Conservation (phyloP, 371 early-diverging fungal species). For the Mucor indicus region DNA sequence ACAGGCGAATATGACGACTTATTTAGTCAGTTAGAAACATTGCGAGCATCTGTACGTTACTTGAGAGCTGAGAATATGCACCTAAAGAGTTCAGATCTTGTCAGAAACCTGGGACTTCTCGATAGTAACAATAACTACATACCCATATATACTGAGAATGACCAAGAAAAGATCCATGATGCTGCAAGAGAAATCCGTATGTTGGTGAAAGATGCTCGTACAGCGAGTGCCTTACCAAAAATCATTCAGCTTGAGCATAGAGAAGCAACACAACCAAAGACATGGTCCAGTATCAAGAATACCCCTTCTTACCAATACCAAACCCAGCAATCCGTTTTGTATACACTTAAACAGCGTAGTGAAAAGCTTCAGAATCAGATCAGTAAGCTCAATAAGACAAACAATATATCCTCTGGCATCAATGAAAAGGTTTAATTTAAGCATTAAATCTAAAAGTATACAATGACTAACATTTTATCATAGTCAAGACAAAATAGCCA, state of each 20-base stretch:
- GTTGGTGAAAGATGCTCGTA: constrained; percentile 47
- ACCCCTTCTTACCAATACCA: constrained; percentile 72
- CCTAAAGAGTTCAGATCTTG: constrained; percentile 59
- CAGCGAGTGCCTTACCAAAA: constrained; percentile 52
- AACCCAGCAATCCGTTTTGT: constrained; percentile 66
- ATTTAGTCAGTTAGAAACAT: constrained; percentile 49
- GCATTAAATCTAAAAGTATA: neutral
- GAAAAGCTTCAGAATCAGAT: constrained; percentile 52
- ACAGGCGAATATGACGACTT: constrained; percentile 19
- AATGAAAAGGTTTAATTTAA: constrained; percentile 3
- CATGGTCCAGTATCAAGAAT: constrained; percentile 58
- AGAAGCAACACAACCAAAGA: neutral
- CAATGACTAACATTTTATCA: neutral
- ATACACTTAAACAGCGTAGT: constrained; percentile 63
- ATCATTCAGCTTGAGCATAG: constrained; percentile 46
- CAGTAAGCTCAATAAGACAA: constrained; percentile 15
- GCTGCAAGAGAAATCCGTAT: constrained; percentile 36
- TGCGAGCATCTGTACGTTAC: constrained; percentile 73
- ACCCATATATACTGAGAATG: neutral
- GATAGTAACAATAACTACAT: too few species aligned
- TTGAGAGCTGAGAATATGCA: constrained; percentile 80
- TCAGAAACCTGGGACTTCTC: constrained; percentile 13
- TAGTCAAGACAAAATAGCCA: neutral
- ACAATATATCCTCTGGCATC: neutral
- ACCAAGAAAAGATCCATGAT: constrained; percentile 2